These are phyloP conservation scores for Aspergillus egyptiacus DNA, from an alignment of 495 filamentous ascomycete species.

Conservation along the genomic window DNA sequence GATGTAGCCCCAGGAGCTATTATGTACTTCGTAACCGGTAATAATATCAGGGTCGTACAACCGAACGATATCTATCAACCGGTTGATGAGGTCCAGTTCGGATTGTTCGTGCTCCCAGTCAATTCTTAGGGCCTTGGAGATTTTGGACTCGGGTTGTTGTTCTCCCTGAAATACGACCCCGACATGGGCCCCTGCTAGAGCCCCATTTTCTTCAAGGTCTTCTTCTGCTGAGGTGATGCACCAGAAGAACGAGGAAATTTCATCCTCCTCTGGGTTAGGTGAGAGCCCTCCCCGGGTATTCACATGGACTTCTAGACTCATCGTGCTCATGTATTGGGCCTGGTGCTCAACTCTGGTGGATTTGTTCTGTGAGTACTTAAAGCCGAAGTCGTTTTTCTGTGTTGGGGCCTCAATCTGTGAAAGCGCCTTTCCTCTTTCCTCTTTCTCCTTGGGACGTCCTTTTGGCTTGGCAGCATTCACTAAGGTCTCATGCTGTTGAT, in stretches of 20 bases:
- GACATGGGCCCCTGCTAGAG: constrained; percentile 47
- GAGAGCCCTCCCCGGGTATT: constrained; percentile 76
- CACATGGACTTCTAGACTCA: constrained; percentile 94
- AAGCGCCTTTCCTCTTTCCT: constrained; percentile 36
- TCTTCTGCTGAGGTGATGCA: constrained; percentile 71
- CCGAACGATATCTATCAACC: constrained; percentile 81
- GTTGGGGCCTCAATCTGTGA: constrained; percentile 90
- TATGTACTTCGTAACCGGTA: constrained; percentile 93
- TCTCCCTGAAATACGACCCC: constrained; percentile 49
- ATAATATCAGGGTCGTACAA: constrained; percentile 84
- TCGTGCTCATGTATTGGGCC: constrained; percentile 89
- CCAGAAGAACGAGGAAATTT: constrained; percentile 89
- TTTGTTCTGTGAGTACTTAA: constrained; percentile 81
- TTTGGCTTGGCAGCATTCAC: constrained; percentile 2
- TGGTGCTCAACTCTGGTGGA: constrained; percentile 77
- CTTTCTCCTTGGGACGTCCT: constrained; percentile 5
- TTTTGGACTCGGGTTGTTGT: constrained; percentile 45
- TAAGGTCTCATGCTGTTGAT: constrained; percentile 22
- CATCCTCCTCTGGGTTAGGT: constrained; percentile 85
- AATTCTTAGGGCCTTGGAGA: constrained; percentile 41
- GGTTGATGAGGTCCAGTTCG: constrained; percentile 78
- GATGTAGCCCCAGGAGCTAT: constrained; percentile 88
- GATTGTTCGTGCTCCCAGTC: constrained; percentile 67
- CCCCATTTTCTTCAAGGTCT: constrained; percentile 46
- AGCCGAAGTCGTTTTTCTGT: constrained; percentile 74